These are phyloP conservation scores for Lachnellula willkommii DNA, from an alignment of 2,329 filamentous ascomycete genomes.

Conservation along the genomic window DNA sequence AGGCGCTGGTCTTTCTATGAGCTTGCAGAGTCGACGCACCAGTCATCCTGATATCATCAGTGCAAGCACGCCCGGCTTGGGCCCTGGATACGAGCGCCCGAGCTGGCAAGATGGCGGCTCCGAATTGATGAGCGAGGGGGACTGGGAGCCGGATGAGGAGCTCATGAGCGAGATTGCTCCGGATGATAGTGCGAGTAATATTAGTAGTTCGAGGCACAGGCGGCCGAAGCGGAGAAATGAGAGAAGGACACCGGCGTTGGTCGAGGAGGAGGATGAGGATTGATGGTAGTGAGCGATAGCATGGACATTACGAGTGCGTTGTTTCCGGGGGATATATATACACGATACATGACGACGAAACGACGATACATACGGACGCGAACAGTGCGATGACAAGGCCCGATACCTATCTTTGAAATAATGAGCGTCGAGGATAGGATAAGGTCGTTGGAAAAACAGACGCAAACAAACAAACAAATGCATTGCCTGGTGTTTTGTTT, in stretches of 20 bases:
- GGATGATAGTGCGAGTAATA: constrained; percentile 77
- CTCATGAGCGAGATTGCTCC: constrained; percentile 60
- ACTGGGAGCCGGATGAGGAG: constrained; percentile 39
- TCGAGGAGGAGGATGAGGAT: constrained; percentile 59
- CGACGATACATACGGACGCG: no score
- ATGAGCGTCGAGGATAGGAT: no score
- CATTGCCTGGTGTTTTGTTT: no score
- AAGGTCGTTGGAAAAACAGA: no score
- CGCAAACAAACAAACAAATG: no score
- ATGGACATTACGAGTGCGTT: no score
- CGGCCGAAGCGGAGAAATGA: constrained; percentile 63
- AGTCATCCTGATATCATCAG: constrained; percentile 34
- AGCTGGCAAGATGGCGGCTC: constrained; percentile 25
- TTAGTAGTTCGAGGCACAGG: constrained; percentile 63
- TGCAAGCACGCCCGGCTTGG: constrained; percentile 35
- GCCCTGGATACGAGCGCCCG: constrained; percentile 31
- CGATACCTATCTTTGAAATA: no score
- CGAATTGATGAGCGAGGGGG: constrained; percentile 44
- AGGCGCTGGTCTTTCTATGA: constrained; percentile 60
- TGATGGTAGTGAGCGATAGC: constrained; percentile 6
- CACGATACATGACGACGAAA: no score
- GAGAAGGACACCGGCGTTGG: constrained; percentile 65
- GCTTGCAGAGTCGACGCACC: constrained; percentile 26
- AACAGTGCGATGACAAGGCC: no score
- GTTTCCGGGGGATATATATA: no score